Evolutionary conservation across 2,329 filamentous ascomycete species (phyloP).

Genomic region (Ophiostoma triangulosporum): DNA sequence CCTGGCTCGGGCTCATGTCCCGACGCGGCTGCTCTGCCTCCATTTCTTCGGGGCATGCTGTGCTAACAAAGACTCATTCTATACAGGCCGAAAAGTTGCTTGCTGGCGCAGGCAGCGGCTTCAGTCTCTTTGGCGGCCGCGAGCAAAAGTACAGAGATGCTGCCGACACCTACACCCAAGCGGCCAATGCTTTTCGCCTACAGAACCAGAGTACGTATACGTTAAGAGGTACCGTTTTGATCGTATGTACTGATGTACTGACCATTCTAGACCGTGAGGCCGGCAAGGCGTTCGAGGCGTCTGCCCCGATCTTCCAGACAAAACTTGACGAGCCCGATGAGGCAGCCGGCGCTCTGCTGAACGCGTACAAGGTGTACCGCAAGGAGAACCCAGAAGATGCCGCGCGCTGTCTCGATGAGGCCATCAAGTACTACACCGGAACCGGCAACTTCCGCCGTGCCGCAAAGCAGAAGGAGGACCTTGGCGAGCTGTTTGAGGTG

Average conservation of each 20-base stretch:
- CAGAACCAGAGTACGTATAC: conserved; percentile 58
- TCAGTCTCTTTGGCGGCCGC: conserved; percentile 77
- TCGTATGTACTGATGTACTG: neutral
- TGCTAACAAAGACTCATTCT: neutral
- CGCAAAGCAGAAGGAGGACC: conserved; percentile 77
- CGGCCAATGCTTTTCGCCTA: conserved; percentile 83
- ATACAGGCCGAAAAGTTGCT: conserved; percentile 74
- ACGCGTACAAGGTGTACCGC: conserved; percentile 91
- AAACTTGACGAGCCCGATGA: conserved; percentile 87
- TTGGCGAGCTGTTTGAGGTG: conserved; percentile 75
- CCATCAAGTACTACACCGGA: conserved; percentile 73
- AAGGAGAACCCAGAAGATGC: conserved; percentile 76
- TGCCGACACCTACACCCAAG: conserved; percentile 74
- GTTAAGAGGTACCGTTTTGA: too few relatives aligned
- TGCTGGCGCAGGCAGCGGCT: conserved; percentile 61
- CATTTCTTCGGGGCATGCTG: neutral
- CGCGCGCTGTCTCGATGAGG: conserved; percentile 62
- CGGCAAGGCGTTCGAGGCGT: conserved; percentile 73
- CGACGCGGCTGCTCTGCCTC: neutral
- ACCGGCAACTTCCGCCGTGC: conserved; percentile 87
- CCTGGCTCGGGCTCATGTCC: neutral
- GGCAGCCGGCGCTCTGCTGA: conserved; percentile 72
- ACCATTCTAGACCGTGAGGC: conserved; percentile 58
- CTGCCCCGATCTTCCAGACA: conserved; percentile 64
- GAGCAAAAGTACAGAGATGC: conserved; percentile 85